A percentile compares a stretch with the other conserved stretches of the same genome.
Evolutionary conservation across 345 rosid species (phyloP).

Genomic region (Eucalyptus pumila): DNA sequence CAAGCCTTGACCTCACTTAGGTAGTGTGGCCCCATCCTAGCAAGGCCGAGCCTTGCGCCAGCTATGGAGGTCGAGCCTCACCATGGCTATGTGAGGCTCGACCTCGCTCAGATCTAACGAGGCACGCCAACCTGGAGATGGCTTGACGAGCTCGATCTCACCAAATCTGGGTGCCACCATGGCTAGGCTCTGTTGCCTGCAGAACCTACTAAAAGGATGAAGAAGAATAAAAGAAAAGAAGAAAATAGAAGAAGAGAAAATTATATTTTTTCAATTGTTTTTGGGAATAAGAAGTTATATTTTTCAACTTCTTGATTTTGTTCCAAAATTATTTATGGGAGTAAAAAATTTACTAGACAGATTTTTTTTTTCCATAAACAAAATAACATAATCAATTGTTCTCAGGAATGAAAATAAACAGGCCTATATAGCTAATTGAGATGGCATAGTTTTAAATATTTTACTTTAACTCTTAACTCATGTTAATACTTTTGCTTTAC

Average conservation of each 20-base stretch:
- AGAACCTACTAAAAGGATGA: fast-evolving
- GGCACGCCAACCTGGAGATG: too few species aligned
- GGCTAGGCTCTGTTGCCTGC: fast-evolving
- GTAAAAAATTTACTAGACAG: fast-evolving
- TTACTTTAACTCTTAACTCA: too few species aligned
- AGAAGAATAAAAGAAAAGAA: too few species aligned
- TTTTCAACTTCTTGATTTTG: fast-evolving
- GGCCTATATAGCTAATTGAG: too few species aligned
- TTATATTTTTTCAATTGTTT: fast-evolving
- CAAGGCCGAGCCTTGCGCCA: fast-evolving
- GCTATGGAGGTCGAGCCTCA: too few species aligned
- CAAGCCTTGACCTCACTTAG: too few species aligned
- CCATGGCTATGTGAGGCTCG: fast-evolving
- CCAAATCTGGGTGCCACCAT: fast-evolving
- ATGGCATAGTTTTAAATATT: too few species aligned
- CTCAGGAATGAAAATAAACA: fast-evolving
- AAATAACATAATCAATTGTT: too few species aligned
- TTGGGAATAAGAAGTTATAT: fast-evolving
- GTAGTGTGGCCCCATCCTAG: fast-evolving
- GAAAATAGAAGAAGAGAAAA: too few species aligned
- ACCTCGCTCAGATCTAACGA: fast-evolving
- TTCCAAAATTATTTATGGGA: fast-evolving
- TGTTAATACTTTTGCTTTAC: too few species aligned
- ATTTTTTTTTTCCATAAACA: fast-evolving
- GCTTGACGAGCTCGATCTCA: fast-evolving